Evolutionary conservation across 2,329 filamentous ascomycete species (phyloP).

Genomic region (Diatrype stigma): DNA sequence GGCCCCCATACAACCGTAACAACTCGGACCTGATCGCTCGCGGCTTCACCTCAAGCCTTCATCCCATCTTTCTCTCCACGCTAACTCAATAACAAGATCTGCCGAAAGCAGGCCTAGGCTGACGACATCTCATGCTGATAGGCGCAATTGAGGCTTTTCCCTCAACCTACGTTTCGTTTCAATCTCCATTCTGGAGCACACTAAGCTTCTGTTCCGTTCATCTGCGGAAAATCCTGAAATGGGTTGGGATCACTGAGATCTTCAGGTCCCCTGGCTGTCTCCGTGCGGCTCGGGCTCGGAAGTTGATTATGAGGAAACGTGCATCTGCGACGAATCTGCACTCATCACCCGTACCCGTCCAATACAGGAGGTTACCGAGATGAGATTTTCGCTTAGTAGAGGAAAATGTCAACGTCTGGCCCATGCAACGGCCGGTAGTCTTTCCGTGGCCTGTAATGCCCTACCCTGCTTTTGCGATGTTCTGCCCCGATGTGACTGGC

Average conservation of each 20-base stretch:
- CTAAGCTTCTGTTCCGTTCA: neutral
- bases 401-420: constrained; percentile 15
- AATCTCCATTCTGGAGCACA: constrained; percentile 2
- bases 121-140: neutral
- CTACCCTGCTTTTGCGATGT: constrained; percentile 7
- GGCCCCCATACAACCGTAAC: constrained; percentile 3
- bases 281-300: constrained; percentile 20
- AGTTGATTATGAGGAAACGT: constrained; percentile 9
- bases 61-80: constrained; percentile 18
- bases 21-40: constrained; percentile 7
- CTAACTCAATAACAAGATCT: constrained; percentile 3
- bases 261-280: constrained; percentile 4
- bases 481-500: constrained; percentile 13
- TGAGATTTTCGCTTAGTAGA: constrained; percentile 12
- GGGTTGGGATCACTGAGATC: neutral
- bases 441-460: constrained; percentile 25
- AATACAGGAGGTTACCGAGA: constrained; percentile 6
- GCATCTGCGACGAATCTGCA: constrained; percentile 10
- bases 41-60: constrained; percentile 13
- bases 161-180: constrained; percentile 24
- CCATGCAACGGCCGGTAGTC: constrained; percentile 23
- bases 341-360: constrained; percentile 9
- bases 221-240: neutral
- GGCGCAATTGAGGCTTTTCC: neutral
- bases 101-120: neutral